Percentiles rank a stretch among this genome's conserved stretches.
phyloP scores from a whole-genome alignment of 805 yeast species.

The Saccharomycopsis sp. region DNA sequence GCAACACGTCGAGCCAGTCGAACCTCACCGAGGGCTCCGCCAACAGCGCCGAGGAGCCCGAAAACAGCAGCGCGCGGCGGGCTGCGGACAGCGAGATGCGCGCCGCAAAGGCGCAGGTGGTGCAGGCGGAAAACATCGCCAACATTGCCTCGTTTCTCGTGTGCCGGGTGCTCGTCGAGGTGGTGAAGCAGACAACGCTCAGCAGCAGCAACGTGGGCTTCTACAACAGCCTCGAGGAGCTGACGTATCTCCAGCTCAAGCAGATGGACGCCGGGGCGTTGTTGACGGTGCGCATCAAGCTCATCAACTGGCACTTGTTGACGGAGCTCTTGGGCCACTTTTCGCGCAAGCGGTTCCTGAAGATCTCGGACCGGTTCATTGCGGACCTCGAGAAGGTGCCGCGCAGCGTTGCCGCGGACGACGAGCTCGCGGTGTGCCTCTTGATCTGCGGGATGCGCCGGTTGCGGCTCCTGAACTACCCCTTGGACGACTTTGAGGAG shows the following conservation, averaged over 20 bases:
- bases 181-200: conserved; percentile 80
- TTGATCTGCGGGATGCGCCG: conserved; percentile 90
- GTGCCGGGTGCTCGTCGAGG: conserved; percentile 88
- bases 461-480: conserved; percentile 69
- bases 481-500: conserved; percentile 86
- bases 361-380: conserved; percentile 89
- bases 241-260: conserved; percentile 81
- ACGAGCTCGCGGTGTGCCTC: conserved; percentile 58
- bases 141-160: conserved; percentile 80
- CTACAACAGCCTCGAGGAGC: conserved; percentile 81
- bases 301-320: conserved; percentile 90
- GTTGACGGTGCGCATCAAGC: conserved; percentile 64
- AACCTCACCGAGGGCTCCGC: not conserved
- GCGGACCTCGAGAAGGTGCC: conserved; percentile 88
- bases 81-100: conserved; percentile 29
- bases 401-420: conserved; percentile 33
- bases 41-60: conserved; percentile 1
- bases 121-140: conserved; percentile 82
- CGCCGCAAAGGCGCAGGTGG: conserved; percentile 53
- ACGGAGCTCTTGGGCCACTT: conserved; percentile 85
- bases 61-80: conserved; percentile 11
- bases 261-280: conserved; percentile 75
- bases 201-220: conserved; percentile 70
- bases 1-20: conserved; percentile 18
- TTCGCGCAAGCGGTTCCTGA: conserved; percentile 76